A percentile compares a stretch with the other conserved stretches of the same genome.
phyloP scores from a whole-genome alignment of 345 rosid species.

The Murraya koenigii region DNA sequence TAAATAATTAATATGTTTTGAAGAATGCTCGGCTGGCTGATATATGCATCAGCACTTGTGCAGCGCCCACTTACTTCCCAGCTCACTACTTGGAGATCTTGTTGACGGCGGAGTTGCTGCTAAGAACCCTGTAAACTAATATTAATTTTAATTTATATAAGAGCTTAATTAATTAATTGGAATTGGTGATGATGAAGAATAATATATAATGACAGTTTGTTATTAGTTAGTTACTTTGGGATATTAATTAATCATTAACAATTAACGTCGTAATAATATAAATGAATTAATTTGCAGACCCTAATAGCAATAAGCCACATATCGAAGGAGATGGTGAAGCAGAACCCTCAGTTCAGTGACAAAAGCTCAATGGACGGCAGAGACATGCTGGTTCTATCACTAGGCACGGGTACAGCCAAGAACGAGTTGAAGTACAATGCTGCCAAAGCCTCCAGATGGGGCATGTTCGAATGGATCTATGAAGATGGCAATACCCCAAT shows the following conservation, averaged over 20 bases:
- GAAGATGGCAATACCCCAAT: slow-evolving; percentile 10
- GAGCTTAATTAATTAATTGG: neutral
- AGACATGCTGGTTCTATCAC: slow-evolving; percentile 20
- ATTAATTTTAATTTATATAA: neutral
- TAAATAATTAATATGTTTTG: neutral
- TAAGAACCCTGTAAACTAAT: slow-evolving; percentile 24
- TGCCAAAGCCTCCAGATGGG: slow-evolving; percentile 20
- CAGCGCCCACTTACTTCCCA: slow-evolving; percentile 32
- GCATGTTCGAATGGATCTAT: slow-evolving; percentile 20
- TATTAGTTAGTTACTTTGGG: no score
- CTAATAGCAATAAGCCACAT: slow-evolving; percentile 13
- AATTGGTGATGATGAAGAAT: no score
- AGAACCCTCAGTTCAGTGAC: neutral
- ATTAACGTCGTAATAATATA: neutral
- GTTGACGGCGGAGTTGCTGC: slow-evolving; percentile 33
- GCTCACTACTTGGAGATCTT: slow-evolving; percentile 24
- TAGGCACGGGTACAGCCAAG: slow-evolving; percentile 26
- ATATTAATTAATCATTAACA: neutral
- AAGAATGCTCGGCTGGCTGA: slow-evolving; percentile 33
- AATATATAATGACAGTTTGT: no score
- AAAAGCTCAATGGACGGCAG: neutral
- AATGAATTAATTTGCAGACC: slow-evolving; percentile 8
- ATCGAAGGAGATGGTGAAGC: slow-evolving; percentile 9
- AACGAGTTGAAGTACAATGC: slow-evolving; percentile 22
- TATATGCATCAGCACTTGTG: slow-evolving; percentile 27